phyloP scores from a whole-genome alignment of 1,284 basidiomycete species.

The Leccinum pachyderme region DNA sequence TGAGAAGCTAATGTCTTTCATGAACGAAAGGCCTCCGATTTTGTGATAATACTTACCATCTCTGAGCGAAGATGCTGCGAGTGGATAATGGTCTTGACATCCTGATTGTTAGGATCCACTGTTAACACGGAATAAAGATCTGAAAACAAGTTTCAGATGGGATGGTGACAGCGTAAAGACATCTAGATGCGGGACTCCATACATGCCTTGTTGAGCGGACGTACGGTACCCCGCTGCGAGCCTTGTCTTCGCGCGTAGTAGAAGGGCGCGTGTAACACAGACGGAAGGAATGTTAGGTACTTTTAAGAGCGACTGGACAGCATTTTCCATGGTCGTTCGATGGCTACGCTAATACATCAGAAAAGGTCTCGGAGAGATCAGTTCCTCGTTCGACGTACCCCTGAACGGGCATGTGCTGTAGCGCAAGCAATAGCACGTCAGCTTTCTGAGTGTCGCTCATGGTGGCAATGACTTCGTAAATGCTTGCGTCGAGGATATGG shows the following conservation, averaged over 20 bases:
- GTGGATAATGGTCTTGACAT: slow-evolving; percentile 61
- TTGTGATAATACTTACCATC: slow-evolving; percentile 25
- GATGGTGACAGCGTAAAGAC: background rate
- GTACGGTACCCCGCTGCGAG: slow-evolving; percentile 56
- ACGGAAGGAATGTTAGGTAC: slow-evolving; percentile 52
- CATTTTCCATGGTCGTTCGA: slow-evolving; percentile 68
- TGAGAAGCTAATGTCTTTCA: slow-evolving; percentile 21
- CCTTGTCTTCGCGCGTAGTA: slow-evolving; percentile 62
- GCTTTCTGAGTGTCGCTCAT: slow-evolving; percentile 64
- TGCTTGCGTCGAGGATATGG: slow-evolving; percentile 68
- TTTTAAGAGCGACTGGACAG: slow-evolving; percentile 66
- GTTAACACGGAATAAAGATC: slow-evolving; percentile 64
- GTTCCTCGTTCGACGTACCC: slow-evolving; percentile 37
- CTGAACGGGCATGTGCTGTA: slow-evolving; percentile 49
- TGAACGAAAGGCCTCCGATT: background rate
- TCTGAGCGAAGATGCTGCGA: slow-evolving; percentile 32
- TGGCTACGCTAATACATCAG: slow-evolving; percentile 38
- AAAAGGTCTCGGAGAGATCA: slow-evolving; percentile 17
- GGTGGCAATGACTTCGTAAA: slow-evolving; percentile 57
- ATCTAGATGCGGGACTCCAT: too few species aligned
- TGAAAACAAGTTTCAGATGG: slow-evolving; percentile 28
- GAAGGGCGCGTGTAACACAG: slow-evolving; percentile 56
- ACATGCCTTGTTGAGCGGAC: slow-evolving; percentile 62
- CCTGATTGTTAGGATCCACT: slow-evolving; percentile 65
- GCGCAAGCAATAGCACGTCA: slow-evolving; percentile 61